A percentile compares a stretch with the other conserved stretches of the same genome.
phyloP scores from a whole-genome alignment of 805 yeast species.

The Saturnispora diversa region DNA sequence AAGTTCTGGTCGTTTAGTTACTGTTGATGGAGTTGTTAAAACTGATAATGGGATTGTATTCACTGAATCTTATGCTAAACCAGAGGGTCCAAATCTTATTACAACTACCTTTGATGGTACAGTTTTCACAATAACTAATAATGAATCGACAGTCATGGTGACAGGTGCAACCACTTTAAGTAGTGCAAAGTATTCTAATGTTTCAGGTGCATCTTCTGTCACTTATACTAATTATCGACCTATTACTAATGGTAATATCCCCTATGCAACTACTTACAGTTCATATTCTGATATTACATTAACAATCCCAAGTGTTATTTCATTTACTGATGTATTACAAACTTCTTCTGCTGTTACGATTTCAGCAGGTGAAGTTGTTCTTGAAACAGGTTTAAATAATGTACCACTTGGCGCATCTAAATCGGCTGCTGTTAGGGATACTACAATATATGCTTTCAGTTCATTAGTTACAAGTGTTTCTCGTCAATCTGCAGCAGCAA shows the following conservation, averaged over 20 bases:
- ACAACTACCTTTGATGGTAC: constrained; percentile 3
- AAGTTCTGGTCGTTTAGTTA: constrained; percentile 1
- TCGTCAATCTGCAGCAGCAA: background rate
- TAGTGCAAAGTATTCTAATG: background rate
- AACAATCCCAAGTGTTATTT: constrained; percentile 19
- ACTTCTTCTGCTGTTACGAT: constrained; percentile 18
- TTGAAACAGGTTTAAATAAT: constrained; percentile 13
- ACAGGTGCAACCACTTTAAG: background rate
- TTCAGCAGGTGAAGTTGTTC: constrained; percentile 27
- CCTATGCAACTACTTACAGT: constrained; percentile 24
- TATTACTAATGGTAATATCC: constrained; percentile 27
- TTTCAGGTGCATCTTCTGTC: constrained; percentile 4
- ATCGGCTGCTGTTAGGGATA: background rate
- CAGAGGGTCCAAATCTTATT: constrained; percentile 3
- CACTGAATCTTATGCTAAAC: constrained; percentile 8
- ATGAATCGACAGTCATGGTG: background rate
- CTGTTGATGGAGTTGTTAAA: constrained; percentile 3
- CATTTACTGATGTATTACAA: constrained; percentile 13
- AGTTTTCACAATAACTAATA: background rate
- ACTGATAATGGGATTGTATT: constrained; percentile 8
- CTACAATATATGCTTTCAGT: constrained; percentile 13
- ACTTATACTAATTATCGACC: constrained; percentile 11
- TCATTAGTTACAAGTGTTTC: constrained; percentile 10
- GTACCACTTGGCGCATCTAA: background rate
- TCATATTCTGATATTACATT: constrained; percentile 23